These are phyloP conservation scores for Croton laevigatus DNA, from an alignment of 441 rosid species.

Conservation along the genomic window DNA sequence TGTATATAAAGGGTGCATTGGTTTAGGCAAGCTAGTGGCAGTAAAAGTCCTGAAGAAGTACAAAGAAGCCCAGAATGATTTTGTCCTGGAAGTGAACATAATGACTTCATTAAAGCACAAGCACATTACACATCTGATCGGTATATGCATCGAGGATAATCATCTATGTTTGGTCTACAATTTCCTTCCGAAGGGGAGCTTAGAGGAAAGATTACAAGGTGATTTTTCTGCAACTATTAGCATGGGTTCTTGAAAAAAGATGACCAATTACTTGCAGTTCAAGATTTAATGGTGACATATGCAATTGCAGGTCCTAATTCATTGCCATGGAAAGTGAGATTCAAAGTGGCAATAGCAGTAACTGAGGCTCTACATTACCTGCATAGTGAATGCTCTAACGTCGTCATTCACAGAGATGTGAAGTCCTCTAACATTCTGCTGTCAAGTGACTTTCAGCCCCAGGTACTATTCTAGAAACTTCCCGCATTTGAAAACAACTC, in stretches of 20 bases:
- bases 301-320: conserved; percentile 27
- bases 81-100: conserved; percentile 63
- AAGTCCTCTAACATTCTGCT: conserved; percentile 86
- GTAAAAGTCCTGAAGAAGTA: conserved; percentile 63
- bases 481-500: background rate
- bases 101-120: conserved; percentile 56
- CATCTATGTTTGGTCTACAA: conserved; percentile 63
- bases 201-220: conserved; percentile 66
- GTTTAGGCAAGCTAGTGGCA: conserved; percentile 55
- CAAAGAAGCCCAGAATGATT: conserved; percentile 59
- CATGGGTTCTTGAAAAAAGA: background rate
- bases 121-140: conserved; percentile 53
- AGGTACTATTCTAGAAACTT: conserved; percentile 38
- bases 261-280: conserved; percentile 1
- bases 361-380: conserved; percentile 73
- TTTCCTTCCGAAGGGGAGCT: conserved; percentile 62
- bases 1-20: conserved; percentile 67
- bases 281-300: conserved; percentile 13
- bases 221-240: conserved; percentile 8
- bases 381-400: conserved; percentile 49
- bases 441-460: conserved; percentile 60
- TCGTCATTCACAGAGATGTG: conserved; percentile 81
- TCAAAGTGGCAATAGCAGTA: conserved; percentile 50
- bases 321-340: conserved; percentile 64
- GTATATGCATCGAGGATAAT: conserved; percentile 48